These are phyloP conservation scores for Mortierella sp. DNA, from an alignment of 371 early-diverging fungal species.

Conservation along the genomic window DNA sequence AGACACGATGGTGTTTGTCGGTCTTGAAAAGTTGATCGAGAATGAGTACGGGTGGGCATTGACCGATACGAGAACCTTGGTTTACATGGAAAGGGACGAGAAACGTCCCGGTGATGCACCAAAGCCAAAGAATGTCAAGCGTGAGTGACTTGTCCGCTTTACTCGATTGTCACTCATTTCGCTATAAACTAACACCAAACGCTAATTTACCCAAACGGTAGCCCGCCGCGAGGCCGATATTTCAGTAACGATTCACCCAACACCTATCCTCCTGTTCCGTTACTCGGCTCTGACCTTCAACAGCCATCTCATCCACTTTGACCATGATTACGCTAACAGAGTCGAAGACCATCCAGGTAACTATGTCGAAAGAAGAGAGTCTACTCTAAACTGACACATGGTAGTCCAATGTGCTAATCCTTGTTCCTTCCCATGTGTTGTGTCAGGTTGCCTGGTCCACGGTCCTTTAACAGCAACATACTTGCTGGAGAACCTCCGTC, in stretches of 20 bases:
- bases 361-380: too few species aligned
- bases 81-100: slow-evolving; percentile 66
- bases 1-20: slow-evolving; percentile 74
- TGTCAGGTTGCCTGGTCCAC: slow-evolving; percentile 77
- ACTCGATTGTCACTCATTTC: neutral
- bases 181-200: too few species aligned
- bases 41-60: slow-evolving; percentile 75
- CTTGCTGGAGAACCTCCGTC: slow-evolving; percentile 67
- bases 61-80: slow-evolving; percentile 76
- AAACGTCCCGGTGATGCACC: slow-evolving; percentile 7
- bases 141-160: slow-evolving; percentile 16
- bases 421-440: neutral
- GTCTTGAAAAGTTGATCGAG: slow-evolving; percentile 67
- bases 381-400: slow-evolving; percentile 19
- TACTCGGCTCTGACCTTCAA: slow-evolving; percentile 90
- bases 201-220: neutral
- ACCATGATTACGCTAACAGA: slow-evolving; percentile 72
- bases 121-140: slow-evolving; percentile 44
- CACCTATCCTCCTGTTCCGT: slow-evolving; percentile 78
- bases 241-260: slow-evolving; percentile 62
- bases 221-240: slow-evolving; percentile 68
- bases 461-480: slow-evolving; percentile 85
- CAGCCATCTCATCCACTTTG: slow-evolving; percentile 87
- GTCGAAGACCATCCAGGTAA: slow-evolving; percentile 78
- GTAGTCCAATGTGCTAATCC: neutral